Percentiles rank a stretch among this genome's conserved stretches.
Conservation (phyloP, 73 alveolate species). For the Stentor coeruleus region DNA sequence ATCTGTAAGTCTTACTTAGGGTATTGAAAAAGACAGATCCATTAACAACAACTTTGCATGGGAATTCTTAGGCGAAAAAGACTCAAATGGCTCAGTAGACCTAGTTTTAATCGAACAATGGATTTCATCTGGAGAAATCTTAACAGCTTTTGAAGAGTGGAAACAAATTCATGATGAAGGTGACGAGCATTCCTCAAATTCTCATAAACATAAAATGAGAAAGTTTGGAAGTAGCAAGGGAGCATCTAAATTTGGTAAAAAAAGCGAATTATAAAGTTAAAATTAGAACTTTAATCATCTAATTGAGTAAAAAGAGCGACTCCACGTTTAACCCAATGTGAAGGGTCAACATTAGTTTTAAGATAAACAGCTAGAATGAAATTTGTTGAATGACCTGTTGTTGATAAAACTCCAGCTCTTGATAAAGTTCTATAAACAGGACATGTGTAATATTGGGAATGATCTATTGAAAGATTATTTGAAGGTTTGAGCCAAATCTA, state of each 20-base stretch:
- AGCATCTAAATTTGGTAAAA: not conserved
- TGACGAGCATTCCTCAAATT: not conserved
- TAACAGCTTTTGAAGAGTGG: not conserved
- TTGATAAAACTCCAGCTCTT: constrained; percentile 88
- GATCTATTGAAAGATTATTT: constrained; percentile 2
- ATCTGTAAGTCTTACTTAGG: not conserved
- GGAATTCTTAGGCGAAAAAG: not conserved
- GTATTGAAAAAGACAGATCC: not conserved
- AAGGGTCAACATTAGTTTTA: constrained; percentile 59
- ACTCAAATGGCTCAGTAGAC: not conserved
- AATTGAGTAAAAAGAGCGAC: constrained; percentile 89
- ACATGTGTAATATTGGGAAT: constrained; percentile 57
- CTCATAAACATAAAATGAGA: not conserved
- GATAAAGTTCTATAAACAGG: constrained; percentile 91
- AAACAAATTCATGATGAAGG: not conserved
- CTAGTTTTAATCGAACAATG: not conserved
- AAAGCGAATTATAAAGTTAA: not conserved
- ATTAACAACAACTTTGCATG: not conserved
- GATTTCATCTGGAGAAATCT: not conserved
- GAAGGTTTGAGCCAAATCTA: constrained; percentile 31
- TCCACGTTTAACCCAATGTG: constrained; percentile 95
- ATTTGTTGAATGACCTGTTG: constrained; percentile 97
- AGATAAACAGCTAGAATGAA: constrained; percentile 81
- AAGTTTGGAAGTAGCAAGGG: not conserved
- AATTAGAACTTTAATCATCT: constrained; percentile 32